A percentile compares a stretch with the other conserved stretches of the same genome.
Conservation (phyloP, 2,329 filamentous ascomycete genomes). For the Neopestalotiopsis rosae region DNA sequence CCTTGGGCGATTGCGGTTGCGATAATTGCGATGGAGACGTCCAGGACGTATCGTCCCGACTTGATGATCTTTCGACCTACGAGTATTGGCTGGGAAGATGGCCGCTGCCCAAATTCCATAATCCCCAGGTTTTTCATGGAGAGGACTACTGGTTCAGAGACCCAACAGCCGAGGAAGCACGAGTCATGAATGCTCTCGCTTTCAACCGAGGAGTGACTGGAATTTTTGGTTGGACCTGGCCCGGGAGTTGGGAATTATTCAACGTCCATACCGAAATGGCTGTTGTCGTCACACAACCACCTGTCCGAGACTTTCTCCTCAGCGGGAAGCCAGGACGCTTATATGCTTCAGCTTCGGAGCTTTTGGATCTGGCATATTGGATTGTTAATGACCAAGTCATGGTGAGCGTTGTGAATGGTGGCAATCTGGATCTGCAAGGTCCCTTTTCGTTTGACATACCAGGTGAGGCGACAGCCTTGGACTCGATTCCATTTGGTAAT, state of each 20-base stretch:
- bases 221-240: slow-evolving; percentile 53
- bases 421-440: slow-evolving; percentile 24
- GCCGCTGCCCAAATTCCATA: slow-evolving; percentile 44
- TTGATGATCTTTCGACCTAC: slow-evolving; percentile 45
- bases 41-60: slow-evolving; percentile 51
- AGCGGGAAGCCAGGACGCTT: slow-evolving; percentile 28
- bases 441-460: slow-evolving; percentile 27
- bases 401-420: slow-evolving; percentile 43
- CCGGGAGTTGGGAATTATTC: slow-evolving; percentile 42
- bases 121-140: slow-evolving; percentile 53
- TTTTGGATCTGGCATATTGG: slow-evolving; percentile 44
- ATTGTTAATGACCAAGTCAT: slow-evolving; percentile 33
- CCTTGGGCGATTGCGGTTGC: slow-evolving; percentile 68
- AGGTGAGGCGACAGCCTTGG: slow-evolving; percentile 21
- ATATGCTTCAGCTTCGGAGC: slow-evolving; percentile 15
- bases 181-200: slow-evolving; percentile 50
- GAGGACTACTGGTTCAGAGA: slow-evolving; percentile 54
- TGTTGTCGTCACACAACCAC: slow-evolving; percentile 39
- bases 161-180: slow-evolving; percentile 47
- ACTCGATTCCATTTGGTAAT: slow-evolving; percentile 31
- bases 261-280: slow-evolving; percentile 45
- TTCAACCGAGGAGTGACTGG: slow-evolving; percentile 52
- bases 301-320: slow-evolving; percentile 46
- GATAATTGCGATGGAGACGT: slow-evolving; percentile 62
- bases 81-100: slow-evolving; percentile 46